These are phyloP conservation scores for Solanum arcanum DNA, from an alignment of 257 asterid species.

Conservation along the genomic window DNA sequence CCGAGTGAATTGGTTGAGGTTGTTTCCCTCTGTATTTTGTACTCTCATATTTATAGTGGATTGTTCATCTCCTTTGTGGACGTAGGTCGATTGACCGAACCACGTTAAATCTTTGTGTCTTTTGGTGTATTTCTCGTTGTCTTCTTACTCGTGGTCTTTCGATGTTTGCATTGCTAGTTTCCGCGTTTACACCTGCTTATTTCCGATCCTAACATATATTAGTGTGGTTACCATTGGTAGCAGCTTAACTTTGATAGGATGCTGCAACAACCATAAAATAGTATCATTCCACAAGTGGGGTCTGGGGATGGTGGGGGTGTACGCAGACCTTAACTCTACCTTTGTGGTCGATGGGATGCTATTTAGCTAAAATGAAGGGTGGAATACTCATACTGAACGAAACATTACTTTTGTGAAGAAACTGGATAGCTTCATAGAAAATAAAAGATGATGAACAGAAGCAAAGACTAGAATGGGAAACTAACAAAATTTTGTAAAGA, in stretches of 20 bases:
- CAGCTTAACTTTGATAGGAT: neutral
- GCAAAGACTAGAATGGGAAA: neutral
- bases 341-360: neutral
- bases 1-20: too few species aligned
- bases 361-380: neutral
- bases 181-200: too few species aligned
- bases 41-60: too few species aligned
- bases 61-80: too few species aligned
- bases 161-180: too few species aligned
- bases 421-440: neutral
- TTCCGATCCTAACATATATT: neutral
- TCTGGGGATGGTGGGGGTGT: neutral
- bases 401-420: neutral
- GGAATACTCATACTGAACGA: neutral
- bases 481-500: neutral
- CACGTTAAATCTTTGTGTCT: too few species aligned
- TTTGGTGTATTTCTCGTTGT: too few species aligned
- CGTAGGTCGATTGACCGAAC: too few species aligned
- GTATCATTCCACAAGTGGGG: neutral
- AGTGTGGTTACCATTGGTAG: neutral
- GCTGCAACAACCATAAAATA: neutral
- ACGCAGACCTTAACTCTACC: neutral
- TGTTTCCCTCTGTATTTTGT: too few species aligned
- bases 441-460: neutral
- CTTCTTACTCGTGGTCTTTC: too few species aligned